A percentile compares a stretch with the other conserved stretches of the same genome.
Evolutionary conservation across 345 rosid genomes (phyloP).

Genomic region (Eucalyptus shirleyi): DNA sequence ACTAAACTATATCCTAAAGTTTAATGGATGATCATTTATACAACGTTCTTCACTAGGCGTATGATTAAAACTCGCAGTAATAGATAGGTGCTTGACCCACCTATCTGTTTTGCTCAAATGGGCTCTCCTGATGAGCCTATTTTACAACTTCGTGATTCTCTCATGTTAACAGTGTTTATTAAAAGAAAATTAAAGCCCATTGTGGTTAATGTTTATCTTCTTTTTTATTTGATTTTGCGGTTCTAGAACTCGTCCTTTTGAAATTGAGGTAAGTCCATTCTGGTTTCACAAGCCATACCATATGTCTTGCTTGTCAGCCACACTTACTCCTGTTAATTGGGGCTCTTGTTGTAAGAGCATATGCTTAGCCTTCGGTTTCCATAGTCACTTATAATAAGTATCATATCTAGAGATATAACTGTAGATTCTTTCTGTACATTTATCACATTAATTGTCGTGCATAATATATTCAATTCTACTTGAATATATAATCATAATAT

Average conservation of each 20-base stretch:
- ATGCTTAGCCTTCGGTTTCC: not conserved
- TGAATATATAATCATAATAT: not conserved
- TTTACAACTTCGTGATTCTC: not conserved
- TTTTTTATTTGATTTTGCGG: not conserved
- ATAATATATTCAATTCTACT: not conserved
- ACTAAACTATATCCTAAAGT: not conserved
- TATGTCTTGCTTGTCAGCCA: not conserved
- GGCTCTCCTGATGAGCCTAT: not conserved
- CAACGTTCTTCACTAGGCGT: not conserved
- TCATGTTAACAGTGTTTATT: not conserved
- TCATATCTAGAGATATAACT: not conserved
- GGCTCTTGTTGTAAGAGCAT: not conserved
- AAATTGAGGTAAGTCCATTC: not conserved
- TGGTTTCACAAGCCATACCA: not conserved
- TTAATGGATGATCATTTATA: not conserved
- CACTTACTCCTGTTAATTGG: not conserved
- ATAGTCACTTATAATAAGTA: not conserved
- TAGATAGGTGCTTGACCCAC: not conserved
- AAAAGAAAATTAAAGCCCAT: not conserved
- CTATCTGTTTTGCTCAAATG: not conserved
- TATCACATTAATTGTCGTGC: not conserved
- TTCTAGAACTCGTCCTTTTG: not conserved
- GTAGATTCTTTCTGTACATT: not conserved
- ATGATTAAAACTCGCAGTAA: not conserved
- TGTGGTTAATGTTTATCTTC: not conserved